Base-by-base conservation (phyloP, 148 eudicot species). In the Camellia granthamiana region DNA sequence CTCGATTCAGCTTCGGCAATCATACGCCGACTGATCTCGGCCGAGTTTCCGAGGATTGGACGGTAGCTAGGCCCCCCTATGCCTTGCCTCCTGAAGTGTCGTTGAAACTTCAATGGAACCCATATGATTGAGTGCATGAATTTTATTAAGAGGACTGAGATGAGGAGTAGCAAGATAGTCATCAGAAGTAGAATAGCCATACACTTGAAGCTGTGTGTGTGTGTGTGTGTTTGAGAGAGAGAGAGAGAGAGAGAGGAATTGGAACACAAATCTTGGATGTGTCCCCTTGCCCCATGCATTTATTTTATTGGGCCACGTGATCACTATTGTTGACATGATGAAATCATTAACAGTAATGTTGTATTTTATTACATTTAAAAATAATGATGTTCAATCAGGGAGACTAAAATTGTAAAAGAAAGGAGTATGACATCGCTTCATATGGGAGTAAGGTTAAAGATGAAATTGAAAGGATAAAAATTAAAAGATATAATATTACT, bases 21-120 rank as follows among this genome's bases (percentile, higher is more conserved):
- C 88, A 92, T 79, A 15, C 77, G 85, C 74, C 81, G 81, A 41
- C 87, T 61, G 81, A 88, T 88, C 79, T 88, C 90, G 1, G 84
- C 85, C 12, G 92, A 62, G 90, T 91, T 93, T 0, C 92, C 95
- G 55, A 79, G 42, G 72, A 90, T 81, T 42, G 89, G 95, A 68
- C 85, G 87, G 91, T 89, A 91, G 77, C 78, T 60, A 10, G 97
- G 97, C 64, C 97, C 97, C 2, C 5, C 0, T 14, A 93, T 43
- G 44, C 89, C 90, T 84, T 91, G 97, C 41, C 61, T 74, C 51
- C 21, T 63, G 86, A 90, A 90, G 86, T 89, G 91, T 19, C 43
- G 80, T 21, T 80, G 90, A 81, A 88, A 62, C 70, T 68, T 85
- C 72, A 88, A 78, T 51, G 97, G 97, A 75, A 80, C 71, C 91